A percentile compares a stretch with the other conserved stretches of the same genome.
Evolutionary conservation across 495 filamentous ascomycete species (phyloP).

Genomic region (Platismatia glauca): DNA sequence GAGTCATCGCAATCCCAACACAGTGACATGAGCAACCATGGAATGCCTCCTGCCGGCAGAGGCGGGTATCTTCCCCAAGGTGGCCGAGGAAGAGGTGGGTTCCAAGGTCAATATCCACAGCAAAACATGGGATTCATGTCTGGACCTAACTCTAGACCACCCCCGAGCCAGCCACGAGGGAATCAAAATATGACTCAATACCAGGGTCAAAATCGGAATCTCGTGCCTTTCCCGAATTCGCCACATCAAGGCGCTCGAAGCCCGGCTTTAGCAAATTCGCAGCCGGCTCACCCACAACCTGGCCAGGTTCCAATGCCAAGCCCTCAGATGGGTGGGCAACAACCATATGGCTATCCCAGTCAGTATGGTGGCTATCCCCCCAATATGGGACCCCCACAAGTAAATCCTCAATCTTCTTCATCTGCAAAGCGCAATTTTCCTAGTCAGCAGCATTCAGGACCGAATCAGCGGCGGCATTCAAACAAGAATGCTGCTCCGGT

Average conservation of each 20-base stretch:
- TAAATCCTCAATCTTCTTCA: slow-evolving; percentile 53
- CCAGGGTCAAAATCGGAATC: slow-evolving; percentile 43
- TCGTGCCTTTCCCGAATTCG: slow-evolving; percentile 54
- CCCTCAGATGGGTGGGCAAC: slow-evolving; percentile 35
- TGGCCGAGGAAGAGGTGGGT: slow-evolving; percentile 56
- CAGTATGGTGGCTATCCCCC: slow-evolving; percentile 50
- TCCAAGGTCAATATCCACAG: slow-evolving; percentile 40
- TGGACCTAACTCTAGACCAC: slow-evolving; percentile 46
- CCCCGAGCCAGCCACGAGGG: slow-evolving; percentile 54
- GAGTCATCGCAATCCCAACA: slow-evolving; percentile 75
- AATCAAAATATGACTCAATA: slow-evolving; percentile 58
- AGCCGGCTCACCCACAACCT: slow-evolving; percentile 65
- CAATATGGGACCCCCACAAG: slow-evolving; percentile 55
- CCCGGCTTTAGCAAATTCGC: slow-evolving; percentile 58
- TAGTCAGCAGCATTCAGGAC: slow-evolving; percentile 22
- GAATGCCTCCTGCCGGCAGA: slow-evolving; percentile 42
- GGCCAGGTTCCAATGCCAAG: slow-evolving; percentile 48
- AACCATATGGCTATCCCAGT: slow-evolving; percentile 33
- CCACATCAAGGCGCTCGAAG: slow-evolving; percentile 61
- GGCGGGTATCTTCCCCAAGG: slow-evolving; percentile 48
- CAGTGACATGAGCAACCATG: slow-evolving; percentile 61
- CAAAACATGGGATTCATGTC: slow-evolving; percentile 61
- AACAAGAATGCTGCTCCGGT: slow-evolving; percentile 33
- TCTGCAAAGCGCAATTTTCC: slow-evolving; percentile 28
- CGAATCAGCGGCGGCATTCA: slow-evolving; percentile 25